Evolutionary conservation across 176 grass and related monocot genomes (phyloP).

Genomic region (Saccharum officinarum): DNA sequence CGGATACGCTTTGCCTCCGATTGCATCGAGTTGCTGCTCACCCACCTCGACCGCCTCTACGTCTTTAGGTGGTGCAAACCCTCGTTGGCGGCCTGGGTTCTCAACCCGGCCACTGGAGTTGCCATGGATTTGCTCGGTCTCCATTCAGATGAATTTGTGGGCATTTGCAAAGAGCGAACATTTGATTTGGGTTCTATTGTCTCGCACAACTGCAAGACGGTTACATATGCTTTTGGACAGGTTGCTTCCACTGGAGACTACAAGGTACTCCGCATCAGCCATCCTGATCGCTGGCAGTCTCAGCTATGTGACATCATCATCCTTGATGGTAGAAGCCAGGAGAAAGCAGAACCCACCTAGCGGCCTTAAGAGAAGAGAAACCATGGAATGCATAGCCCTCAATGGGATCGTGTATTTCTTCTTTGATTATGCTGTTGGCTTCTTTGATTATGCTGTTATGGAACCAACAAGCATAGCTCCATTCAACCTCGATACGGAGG

Average conservation of each 20-base stretch:
- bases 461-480: too few species aligned
- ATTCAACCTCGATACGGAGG: too few species aligned
- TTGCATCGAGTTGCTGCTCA: background rate
- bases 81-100: background rate
- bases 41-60: too few species aligned
- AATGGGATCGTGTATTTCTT: too few species aligned
- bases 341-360: too few species aligned
- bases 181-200: background rate
- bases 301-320: background rate
- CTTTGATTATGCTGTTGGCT: too few species aligned
- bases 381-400: too few species aligned
- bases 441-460: too few species aligned
- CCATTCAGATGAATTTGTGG: background rate
- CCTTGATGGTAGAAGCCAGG: too few species aligned
- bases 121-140: background rate
- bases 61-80: background rate
- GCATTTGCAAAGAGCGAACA: background rate
- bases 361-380: too few species aligned
- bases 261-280: background rate
- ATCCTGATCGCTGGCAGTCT: background rate
- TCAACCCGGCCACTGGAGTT: background rate
- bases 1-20: background rate
- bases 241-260: background rate
- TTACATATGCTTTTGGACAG: too few species aligned
- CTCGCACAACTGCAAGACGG: background rate